Evolutionary conservation across 495 filamentous ascomycete species (phyloP).

Genomic region (Letharia lupina): DNA sequence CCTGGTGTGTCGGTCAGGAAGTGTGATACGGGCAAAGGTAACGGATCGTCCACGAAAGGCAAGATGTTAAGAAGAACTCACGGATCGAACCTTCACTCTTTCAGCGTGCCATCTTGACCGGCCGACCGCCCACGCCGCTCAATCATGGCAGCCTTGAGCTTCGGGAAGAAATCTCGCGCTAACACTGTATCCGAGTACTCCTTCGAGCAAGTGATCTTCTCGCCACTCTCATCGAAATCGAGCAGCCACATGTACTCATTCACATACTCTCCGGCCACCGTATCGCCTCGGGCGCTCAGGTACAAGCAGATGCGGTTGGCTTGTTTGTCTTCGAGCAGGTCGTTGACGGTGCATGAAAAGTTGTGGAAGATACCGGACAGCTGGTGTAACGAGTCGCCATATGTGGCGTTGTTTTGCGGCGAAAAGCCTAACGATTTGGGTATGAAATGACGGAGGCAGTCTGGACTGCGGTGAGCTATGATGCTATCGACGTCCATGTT

Average conservation of each 20-base stretch:
- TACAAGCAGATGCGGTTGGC: conserved; percentile 22
- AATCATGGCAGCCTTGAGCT: conserved; percentile 25
- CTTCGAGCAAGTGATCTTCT: conserved; percentile 29
- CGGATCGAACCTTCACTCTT: background rate
- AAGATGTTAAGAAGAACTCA: background rate
- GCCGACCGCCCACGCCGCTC: conserved; percentile 9
- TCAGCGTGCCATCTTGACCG: background rate
- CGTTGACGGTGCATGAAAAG: conserved; percentile 23
- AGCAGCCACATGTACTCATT: conserved; percentile 39
- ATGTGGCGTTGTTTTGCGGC: conserved; percentile 21
- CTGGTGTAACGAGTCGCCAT: conserved; percentile 17
- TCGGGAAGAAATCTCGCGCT: conserved; percentile 30
- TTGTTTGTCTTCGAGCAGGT: conserved; percentile 23
- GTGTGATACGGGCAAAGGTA: background rate
- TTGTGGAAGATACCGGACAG: conserved; percentile 23
- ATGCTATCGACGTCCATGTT: conserved; percentile 26
- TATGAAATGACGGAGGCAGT: conserved; percentile 23
- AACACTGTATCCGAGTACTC: conserved; percentile 35
- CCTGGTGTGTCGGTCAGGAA: background rate
- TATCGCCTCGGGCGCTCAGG: conserved; percentile 25
- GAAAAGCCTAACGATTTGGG: conserved; percentile 18
- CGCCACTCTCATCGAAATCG: conserved; percentile 31
- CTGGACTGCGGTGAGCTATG: conserved; percentile 20
- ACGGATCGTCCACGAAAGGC: background rate
- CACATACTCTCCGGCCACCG: conserved; percentile 21